A percentile compares a stretch with the other conserved stretches of the same genome.
phyloP scores from a whole-genome alignment of 2,329 filamentous ascomycete genomes.

The Alternaria ethzedia region DNA sequence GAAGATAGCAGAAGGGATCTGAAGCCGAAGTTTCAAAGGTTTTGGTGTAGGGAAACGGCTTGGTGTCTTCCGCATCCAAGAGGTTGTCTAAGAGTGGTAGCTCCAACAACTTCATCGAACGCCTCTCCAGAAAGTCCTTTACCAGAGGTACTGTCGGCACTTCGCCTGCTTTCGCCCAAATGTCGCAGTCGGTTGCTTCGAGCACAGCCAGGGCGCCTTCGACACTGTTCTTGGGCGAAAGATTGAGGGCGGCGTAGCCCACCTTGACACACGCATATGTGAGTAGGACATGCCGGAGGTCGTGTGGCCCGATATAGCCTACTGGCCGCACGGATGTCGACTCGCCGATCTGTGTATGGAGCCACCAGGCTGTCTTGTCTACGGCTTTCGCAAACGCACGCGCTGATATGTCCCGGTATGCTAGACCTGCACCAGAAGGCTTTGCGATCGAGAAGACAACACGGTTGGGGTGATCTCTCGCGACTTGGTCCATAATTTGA shows the following conservation, averaged over 20 bases:
- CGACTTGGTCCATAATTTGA: conserved; percentile 29
- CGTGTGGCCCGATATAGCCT: conserved; percentile 40
- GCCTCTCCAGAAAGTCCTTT: conserved; percentile 10
- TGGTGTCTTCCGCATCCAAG: conserved; percentile 9
- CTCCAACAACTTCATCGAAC: conserved; percentile 18
- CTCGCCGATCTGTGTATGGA: conserved; percentile 31
- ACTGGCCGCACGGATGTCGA: conserved; percentile 24
- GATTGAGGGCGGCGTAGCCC: conserved; percentile 39
- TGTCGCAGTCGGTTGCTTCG: conserved; percentile 21
- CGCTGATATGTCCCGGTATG: conserved; percentile 34
- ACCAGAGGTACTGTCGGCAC: conserved; percentile 11
- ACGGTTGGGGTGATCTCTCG: conserved; percentile 23
- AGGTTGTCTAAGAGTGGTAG: conserved; percentile 22
- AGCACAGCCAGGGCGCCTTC: conserved; percentile 30
- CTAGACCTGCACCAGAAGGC: conserved; percentile 3
- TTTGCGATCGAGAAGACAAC: conserved; percentile 24
- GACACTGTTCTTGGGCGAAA: conserved; percentile 29
- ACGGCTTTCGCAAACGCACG: conserved; percentile 39
- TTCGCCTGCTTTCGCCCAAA: conserved; percentile 22
- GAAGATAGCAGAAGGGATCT: conserved; percentile 39
- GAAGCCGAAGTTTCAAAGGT: conserved; percentile 26
- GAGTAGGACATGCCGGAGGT: conserved; percentile 48
- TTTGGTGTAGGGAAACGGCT: conserved; percentile 21
- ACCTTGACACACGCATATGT: conserved; percentile 50
- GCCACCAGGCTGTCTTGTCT: conserved; percentile 42